Conservation (phyloP, 345 rosid genomes). For the Rhodomyrtus tomentosa region DNA sequence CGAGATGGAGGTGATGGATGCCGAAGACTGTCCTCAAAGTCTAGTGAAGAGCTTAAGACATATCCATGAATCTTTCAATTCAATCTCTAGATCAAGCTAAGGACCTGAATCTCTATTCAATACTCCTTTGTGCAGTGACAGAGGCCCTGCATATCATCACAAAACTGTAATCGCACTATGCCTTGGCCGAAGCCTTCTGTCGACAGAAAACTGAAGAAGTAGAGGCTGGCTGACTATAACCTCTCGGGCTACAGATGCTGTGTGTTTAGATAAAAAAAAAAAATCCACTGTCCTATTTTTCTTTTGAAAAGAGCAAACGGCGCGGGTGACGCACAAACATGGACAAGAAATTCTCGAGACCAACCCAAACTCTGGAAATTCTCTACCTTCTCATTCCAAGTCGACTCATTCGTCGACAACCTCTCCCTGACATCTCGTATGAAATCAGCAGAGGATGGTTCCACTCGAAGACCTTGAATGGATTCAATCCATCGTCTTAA, state of each 20-base stretch:
- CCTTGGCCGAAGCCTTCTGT: conserved; percentile 8
- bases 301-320: conserved; percentile 1
- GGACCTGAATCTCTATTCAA: background rate
- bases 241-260: background rate
- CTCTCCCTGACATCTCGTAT: conserved; percentile 2
- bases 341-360: conserved; percentile 5
- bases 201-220: background rate
- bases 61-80: background rate
- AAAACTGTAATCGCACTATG: conserved; percentile 3
- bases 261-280: conserved; percentile 4
- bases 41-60: background rate
- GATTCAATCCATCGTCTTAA: background rate
- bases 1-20: background rate
- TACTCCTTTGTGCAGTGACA: background rate
- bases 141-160: background rate
- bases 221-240: background rate
- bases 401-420: background rate
- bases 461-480: conserved; percentile 4
- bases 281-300: conserved; percentile 7
- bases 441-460: conserved; percentile 2
- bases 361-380: conserved; percentile 16
- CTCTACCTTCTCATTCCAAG: conserved; percentile 9
- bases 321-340: conserved; percentile 1
- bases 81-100: background rate
- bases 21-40: background rate